These are phyloP conservation scores for Calonectria pteridis DNA, from an alignment of 2,329 filamentous ascomycete genomes.

Conservation along the genomic window DNA sequence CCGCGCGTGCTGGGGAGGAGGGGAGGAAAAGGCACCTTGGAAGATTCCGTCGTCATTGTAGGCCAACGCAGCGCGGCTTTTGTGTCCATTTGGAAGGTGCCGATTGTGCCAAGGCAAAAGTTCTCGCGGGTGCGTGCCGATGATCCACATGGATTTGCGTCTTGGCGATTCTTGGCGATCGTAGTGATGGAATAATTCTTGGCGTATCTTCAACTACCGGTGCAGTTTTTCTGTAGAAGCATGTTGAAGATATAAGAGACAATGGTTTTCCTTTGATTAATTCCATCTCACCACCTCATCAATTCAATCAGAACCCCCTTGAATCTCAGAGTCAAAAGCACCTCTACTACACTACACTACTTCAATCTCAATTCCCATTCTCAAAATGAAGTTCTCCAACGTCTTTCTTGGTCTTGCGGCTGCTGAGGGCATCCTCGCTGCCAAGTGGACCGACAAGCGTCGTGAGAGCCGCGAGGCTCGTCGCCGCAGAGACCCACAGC, in stretches of 20 bases:
- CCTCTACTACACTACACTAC: not conserved
- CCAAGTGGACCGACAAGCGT: constrained; percentile 9
- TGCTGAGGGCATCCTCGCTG: constrained; percentile 7
- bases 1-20: not conserved
- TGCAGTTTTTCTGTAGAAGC: rapidly evolving
- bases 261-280: not conserved
- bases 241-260: not conserved
- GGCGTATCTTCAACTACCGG: not conserved
- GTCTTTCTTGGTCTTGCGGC: not conserved
- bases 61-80: not conserved
- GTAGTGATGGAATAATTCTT: not conserved
- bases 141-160: not conserved
- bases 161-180: not conserved
- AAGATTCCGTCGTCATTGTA: not conserved
- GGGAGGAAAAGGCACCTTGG: not conserved
- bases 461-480: not conserved
- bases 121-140: not conserved
- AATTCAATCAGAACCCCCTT: not conserved
- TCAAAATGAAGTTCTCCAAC: constrained; percentile 1
- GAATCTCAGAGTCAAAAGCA: not conserved
- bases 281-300: too few relatives aligned
- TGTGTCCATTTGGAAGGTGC: not conserved
- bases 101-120: not conserved
- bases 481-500: not conserved
- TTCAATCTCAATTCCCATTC: not conserved